Evolutionary conservation across 2,329 filamentous ascomycete species (phyloP).

Genomic region (Epichloe glyceriae): DNA sequence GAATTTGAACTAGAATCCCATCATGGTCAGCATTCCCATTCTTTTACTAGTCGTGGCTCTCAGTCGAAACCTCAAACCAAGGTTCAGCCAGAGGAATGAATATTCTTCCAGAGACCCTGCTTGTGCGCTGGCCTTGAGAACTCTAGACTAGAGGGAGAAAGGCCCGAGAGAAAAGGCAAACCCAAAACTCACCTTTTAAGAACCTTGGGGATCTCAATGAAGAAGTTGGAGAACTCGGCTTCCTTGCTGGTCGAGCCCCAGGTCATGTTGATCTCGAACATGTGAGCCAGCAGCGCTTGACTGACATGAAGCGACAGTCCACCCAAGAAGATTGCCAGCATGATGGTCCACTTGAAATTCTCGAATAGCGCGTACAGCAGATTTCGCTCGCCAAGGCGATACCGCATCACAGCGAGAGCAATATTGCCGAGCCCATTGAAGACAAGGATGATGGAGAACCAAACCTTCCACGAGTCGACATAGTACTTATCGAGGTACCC

Average conservation of each 20-base stretch:
- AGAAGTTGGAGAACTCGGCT: conserved; percentile 69
- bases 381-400: conserved; percentile 51
- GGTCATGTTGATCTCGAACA: conserved; percentile 75
- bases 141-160: too few relatives aligned
- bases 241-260: conserved; percentile 83
- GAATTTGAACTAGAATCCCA: conserved; percentile 52
- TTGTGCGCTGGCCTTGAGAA: too few relatives aligned
- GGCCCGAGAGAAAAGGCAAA: conserved; percentile 6
- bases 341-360: conserved; percentile 61
- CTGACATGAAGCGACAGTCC: conserved; percentile 71
- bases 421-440: conserved; percentile 66
- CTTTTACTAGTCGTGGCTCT: background rate
- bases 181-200: conserved; percentile 54
- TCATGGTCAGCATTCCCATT: conserved; percentile 9
- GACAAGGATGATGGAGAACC: conserved; percentile 68
- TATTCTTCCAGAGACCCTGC: too few relatives aligned
- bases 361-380: conserved; percentile 45
- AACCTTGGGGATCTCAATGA: conserved; percentile 70
- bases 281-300: conserved; percentile 66
- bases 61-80: conserved; percentile 3
- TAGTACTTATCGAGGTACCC: conserved; percentile 71
- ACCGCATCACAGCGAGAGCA: conserved; percentile 58
- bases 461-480: conserved; percentile 65
- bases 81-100: conserved; percentile 8
- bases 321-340: conserved; percentile 70